phyloP scores from a whole-genome alignment of 768 basidiomycete species.

The Amanita molliuscula region DNA sequence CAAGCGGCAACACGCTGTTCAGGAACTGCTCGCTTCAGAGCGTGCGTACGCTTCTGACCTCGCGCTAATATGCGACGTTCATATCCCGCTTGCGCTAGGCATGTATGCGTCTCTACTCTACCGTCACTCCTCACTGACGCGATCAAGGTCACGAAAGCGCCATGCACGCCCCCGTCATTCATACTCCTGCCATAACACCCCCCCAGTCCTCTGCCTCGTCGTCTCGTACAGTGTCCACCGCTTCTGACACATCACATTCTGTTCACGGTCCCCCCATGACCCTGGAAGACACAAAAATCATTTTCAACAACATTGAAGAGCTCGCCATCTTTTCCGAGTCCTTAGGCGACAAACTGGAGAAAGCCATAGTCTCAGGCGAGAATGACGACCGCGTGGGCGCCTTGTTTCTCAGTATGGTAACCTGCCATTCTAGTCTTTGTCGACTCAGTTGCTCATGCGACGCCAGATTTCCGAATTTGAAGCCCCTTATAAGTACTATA shows the following conservation, averaged over 20 bases:
- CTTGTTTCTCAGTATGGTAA: conserved; percentile 59
- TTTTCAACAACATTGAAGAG: conserved; percentile 71
- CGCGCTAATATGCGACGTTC: conserved; percentile 64
- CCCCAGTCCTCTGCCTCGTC: conserved; percentile 44
- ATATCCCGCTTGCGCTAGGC: conserved; percentile 74
- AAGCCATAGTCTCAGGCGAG: conserved; percentile 51
- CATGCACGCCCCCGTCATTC: conserved; percentile 16
- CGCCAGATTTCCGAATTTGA: conserved; percentile 60
- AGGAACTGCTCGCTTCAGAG: conserved; percentile 71
- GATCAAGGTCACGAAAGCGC: conserved; percentile 24
- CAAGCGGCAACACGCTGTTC: conserved; percentile 70
- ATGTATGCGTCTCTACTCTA: conserved; percentile 13
- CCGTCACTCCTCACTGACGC: conserved; percentile 12
- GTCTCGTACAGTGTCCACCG: conserved; percentile 37
- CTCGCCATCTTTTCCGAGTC: conserved; percentile 62
- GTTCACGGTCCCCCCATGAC: conserved; percentile 53
- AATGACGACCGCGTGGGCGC: conserved; percentile 65
- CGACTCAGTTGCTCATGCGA: conserved; percentile 6
- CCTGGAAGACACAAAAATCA: conserved; percentile 53
- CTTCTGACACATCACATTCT: conserved; percentile 32
- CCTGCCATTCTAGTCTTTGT: conserved; percentile 17
- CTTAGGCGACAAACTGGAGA: conserved; percentile 55
- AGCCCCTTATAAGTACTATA: conserved; percentile 67
- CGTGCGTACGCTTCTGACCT: conserved; percentile 79
- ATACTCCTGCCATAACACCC: conserved; percentile 30